Conservation (phyloP, 331 rosid species). For the Dryas integrifolia region DNA sequence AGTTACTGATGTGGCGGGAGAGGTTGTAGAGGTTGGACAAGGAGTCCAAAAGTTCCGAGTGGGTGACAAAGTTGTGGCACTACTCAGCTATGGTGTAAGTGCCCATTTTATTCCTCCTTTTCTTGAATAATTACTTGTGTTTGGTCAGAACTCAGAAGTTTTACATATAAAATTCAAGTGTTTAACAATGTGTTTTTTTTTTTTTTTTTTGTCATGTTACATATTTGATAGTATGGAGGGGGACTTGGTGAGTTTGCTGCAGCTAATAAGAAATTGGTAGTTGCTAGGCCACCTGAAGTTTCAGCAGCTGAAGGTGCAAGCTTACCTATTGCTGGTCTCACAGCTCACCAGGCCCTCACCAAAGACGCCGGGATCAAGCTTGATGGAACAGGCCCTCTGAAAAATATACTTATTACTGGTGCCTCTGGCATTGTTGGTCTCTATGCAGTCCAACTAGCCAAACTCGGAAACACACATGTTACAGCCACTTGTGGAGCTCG, state of each 20-base stretch:
- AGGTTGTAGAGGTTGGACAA: slow-evolving; percentile 38
- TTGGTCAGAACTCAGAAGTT: not conserved
- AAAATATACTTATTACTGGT: slow-evolving; percentile 62
- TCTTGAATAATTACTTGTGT: not conserved
- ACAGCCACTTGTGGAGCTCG: slow-evolving; percentile 87
- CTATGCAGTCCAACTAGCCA: slow-evolving; percentile 77
- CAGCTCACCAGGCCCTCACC: slow-evolving; percentile 69
- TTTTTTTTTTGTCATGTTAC: not conserved
- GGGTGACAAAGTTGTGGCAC: slow-evolving; percentile 47
- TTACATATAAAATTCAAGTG: not conserved
- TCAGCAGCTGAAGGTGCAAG: slow-evolving; percentile 47
- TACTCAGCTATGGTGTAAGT: slow-evolving; percentile 29
- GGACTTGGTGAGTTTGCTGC: slow-evolving; percentile 44
- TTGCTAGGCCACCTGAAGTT: slow-evolving; percentile 38
- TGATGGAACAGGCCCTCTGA: slow-evolving; percentile 49
- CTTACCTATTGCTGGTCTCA: slow-evolving; percentile 60
- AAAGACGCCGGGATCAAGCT: slow-evolving; percentile 63
- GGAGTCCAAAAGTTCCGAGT: slow-evolving; percentile 37
- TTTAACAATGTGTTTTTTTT: not conserved
- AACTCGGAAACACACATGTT: slow-evolving; percentile 73
- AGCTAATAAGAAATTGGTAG: slow-evolving; percentile 27
- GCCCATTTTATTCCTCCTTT: not conserved
- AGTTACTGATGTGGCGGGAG: slow-evolving; percentile 49
- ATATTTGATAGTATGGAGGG: slow-evolving; percentile 37
- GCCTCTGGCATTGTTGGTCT: slow-evolving; percentile 74